A percentile compares a stretch with the other conserved stretches of the same genome.
phyloP scores from a whole-genome alignment of 2,329 filamentous ascomycete genomes.

The Fusarium sulawesiense region DNA sequence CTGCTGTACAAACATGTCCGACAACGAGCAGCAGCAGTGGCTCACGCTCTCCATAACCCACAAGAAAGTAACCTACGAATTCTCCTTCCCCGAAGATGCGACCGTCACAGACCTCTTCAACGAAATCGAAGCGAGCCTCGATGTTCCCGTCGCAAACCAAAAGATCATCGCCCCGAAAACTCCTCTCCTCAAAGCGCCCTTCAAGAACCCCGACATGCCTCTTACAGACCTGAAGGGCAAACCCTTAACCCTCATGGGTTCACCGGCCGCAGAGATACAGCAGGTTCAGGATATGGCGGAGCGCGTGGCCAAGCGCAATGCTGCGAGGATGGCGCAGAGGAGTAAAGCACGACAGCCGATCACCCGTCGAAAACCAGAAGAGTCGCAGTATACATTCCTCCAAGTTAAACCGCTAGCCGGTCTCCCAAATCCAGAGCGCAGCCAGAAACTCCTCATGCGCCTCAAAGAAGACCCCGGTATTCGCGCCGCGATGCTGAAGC shows the following conservation, averaged over 20 bases:
- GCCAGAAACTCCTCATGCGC: slow-evolving; percentile 76
- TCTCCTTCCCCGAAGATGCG: slow-evolving; percentile 58
- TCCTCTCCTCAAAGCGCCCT: slow-evolving; percentile 72
- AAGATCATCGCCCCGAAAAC: slow-evolving; percentile 75
- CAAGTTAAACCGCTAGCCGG: slow-evolving; percentile 79
- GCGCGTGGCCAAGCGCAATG: slow-evolving; percentile 61
- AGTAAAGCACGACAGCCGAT: slow-evolving; percentile 42
- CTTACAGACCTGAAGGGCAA: slow-evolving; percentile 63
- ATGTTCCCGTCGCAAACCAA: slow-evolving; percentile 71
- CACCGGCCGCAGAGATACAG: slow-evolving; percentile 68
- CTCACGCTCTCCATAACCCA: slow-evolving; percentile 61
- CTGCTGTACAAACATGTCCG: slow-evolving; percentile 33
- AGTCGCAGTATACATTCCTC: slow-evolving; percentile 82
- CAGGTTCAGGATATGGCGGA: slow-evolving; percentile 63
- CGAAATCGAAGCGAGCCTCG: slow-evolving; percentile 65
- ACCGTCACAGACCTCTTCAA: slow-evolving; percentile 69
- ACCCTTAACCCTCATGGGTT: slow-evolving; percentile 74
- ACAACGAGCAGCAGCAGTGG: slow-evolving; percentile 41
- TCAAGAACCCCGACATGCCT: slow-evolving; percentile 66
- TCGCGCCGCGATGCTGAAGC: slow-evolving; percentile 81
- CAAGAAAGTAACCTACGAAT: slow-evolving; percentile 58
- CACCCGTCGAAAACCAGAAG: slow-evolving; percentile 55
- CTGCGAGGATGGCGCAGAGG: slow-evolving; percentile 51
- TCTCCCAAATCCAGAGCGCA: slow-evolving; percentile 80
- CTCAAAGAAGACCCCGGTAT: slow-evolving; percentile 88